Percentiles rank a stretch among this genome's conserved stretches.
phyloP scores from a whole-genome alignment of 768 basidiomycete species.

The Boletus sp. region DNA sequence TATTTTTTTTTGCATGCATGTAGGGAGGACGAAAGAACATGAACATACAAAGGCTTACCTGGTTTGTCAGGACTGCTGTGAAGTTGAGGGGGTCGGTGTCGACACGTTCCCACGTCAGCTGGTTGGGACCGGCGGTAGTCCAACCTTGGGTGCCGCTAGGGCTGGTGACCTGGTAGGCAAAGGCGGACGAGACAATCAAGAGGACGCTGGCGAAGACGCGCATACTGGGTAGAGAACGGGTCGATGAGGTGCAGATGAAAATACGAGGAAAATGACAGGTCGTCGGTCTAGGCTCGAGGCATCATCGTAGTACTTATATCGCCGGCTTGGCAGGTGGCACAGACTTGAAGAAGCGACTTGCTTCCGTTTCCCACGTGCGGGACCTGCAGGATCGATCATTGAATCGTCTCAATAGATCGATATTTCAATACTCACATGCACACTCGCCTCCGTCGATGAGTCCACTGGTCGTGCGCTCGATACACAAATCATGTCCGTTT shows the following conservation, averaged over 20 bases:
- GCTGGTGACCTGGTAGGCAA: slow-evolving; percentile 61
- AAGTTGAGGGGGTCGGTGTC: slow-evolving; percentile 67
- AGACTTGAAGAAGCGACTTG: slow-evolving; percentile 4
- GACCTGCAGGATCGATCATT: not conserved
- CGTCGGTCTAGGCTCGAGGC: not conserved
- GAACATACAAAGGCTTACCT: slow-evolving; percentile 36
- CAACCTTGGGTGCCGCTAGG: slow-evolving; percentile 52
- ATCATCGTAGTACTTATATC: slow-evolving; percentile 1
- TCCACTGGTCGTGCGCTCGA: not conserved
- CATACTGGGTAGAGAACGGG: slow-evolving; percentile 35
- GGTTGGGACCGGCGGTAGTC: slow-evolving; percentile 53
- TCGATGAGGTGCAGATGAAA: not conserved
- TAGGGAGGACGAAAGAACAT: not conserved
- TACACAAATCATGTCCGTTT: slow-evolving; percentile 4
- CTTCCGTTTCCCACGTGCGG: slow-evolving; percentile 24
- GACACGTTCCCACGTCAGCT: slow-evolving; percentile 63
- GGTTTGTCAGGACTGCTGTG: slow-evolving; percentile 64
- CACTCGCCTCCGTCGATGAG: no score
- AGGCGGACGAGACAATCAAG: slow-evolving; percentile 52
- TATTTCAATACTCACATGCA: slow-evolving; percentile 2
- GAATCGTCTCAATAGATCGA: not conserved
- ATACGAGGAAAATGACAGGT: not conserved
- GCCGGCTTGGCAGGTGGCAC: slow-evolving; percentile 6
- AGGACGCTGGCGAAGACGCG: slow-evolving; percentile 41
- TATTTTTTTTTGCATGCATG: slow-evolving; percentile 19